phyloP scores from a whole-genome alignment of 2,329 filamentous ascomycete genomes.

The Aspergillus japonicus region DNA sequence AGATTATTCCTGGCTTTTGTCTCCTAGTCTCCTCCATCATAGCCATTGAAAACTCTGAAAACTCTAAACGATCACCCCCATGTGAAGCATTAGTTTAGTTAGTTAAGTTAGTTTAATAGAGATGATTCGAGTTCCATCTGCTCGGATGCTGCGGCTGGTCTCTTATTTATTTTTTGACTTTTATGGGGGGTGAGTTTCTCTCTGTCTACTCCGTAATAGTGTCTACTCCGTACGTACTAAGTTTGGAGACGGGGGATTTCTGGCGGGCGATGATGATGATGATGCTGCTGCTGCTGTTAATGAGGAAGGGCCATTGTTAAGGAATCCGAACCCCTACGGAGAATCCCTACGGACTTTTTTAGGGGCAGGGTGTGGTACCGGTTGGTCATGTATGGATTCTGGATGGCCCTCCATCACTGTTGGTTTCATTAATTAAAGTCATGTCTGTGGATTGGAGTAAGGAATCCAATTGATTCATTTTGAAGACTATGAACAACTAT shows the following conservation, averaged over 20 bases:
- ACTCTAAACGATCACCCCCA: slow-evolving; percentile 5
- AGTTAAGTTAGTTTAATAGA: neutral
- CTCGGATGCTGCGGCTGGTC: slow-evolving; percentile 4
- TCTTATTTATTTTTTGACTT: neutral
- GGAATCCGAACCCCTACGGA: neutral
- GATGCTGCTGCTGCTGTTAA: neutral
- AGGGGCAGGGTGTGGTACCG: neutral
- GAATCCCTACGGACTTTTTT: neutral
- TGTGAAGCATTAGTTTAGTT: slow-evolving; percentile 1
- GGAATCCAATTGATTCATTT: too few species aligned
- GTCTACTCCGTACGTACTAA: neutral
- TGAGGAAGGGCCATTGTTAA: neutral
- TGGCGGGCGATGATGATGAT: neutral
- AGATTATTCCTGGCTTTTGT: neutral
- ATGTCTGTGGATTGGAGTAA: too few species aligned
- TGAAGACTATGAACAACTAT: too few species aligned
- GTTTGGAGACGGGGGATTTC: neutral
- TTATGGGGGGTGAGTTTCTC: too few species aligned
- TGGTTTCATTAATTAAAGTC: too few species aligned
- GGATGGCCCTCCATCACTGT: neutral
- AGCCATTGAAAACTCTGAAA: slow-evolving; percentile 3
- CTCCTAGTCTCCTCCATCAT: neutral
- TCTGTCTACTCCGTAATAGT: too few species aligned
- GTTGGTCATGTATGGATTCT: too few species aligned
- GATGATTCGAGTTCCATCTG: neutral